phyloP scores from a whole-genome alignment of 2,329 filamentous ascomycete species.

The Aspergillus sp. region DNA sequence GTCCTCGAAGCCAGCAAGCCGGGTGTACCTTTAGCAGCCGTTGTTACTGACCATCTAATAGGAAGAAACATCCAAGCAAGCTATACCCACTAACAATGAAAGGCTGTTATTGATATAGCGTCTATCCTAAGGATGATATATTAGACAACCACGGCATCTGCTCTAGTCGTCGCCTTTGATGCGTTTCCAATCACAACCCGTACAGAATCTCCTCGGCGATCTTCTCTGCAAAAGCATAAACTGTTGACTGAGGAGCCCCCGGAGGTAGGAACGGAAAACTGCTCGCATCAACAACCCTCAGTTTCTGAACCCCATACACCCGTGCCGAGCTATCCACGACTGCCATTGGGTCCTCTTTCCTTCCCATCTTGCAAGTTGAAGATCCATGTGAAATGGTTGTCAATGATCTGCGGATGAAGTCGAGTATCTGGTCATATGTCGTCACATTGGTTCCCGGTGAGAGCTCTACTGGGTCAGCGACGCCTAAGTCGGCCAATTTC shows the following conservation, averaged over 20 bases:
- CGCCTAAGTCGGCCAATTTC: constrained; percentile 23
- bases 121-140: background rate
- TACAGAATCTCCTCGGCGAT: constrained; percentile 30
- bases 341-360: constrained; percentile 28
- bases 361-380: constrained; percentile 44
- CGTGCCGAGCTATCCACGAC: constrained; percentile 35
- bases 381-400: constrained; percentile 36
- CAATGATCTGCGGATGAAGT: constrained; percentile 26
- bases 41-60: background rate
- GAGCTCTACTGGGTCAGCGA: constrained; percentile 35
- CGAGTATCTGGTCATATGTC: constrained; percentile 45
- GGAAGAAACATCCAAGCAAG: no score
- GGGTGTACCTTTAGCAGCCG: no score
- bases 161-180: background rate
- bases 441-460: constrained; percentile 38
- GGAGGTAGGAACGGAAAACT: constrained; percentile 39
- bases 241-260: constrained; percentile 40
- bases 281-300: constrained; percentile 40
- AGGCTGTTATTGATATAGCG: background rate
- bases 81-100: background rate
- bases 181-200: background rate
- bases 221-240: constrained; percentile 46
- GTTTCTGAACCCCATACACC: constrained; percentile 32
- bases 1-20: background rate
- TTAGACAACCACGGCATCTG: background rate